Evolutionary conservation across 768 basidiomycete genomes (phyloP).

Genomic region (Kwoniella mangroviensis): DNA sequence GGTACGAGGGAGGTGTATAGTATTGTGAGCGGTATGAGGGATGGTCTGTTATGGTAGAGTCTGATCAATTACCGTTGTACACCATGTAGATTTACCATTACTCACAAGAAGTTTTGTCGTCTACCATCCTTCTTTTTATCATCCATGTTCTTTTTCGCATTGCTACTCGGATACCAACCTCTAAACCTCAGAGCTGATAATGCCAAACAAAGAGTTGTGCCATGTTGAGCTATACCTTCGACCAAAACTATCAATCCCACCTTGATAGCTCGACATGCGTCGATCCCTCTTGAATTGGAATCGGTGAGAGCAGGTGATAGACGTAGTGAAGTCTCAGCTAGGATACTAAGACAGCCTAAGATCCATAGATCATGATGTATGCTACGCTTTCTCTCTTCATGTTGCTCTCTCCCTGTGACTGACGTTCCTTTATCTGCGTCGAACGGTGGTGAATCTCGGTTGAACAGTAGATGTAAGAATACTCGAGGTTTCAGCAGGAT

Average conservation of each 20-base stretch:
- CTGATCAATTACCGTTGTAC: neutral
- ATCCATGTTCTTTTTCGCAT: neutral
- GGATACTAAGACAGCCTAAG: constrained; percentile 9
- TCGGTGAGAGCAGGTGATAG: constrained; percentile 5
- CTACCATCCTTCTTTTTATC: constrained; percentile 33
- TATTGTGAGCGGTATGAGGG: constrained; percentile 51
- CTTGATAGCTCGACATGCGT: neutral
- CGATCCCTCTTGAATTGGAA: neutral
- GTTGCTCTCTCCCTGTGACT: neutral
- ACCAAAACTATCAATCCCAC: constrained; percentile 10
- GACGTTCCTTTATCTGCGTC: constrained; percentile 20
- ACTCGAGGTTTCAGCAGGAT: constrained; percentile 57
- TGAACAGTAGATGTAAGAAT: constrained; percentile 57
- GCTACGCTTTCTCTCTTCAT: neutral
- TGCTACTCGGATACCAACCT: constrained; percentile 34
- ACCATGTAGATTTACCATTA: neutral
- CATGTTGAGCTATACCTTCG: constrained; percentile 42
- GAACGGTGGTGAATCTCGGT: constrained; percentile 44
- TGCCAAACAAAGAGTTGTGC: constrained; percentile 25
- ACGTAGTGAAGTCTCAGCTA: constrained; percentile 24
- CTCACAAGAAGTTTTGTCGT: constrained; percentile 50
- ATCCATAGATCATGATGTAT: constrained; percentile 4
- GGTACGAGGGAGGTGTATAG: constrained; percentile 53
- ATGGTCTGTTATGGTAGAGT: constrained; percentile 28
- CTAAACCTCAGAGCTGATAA: constrained; percentile 23